Base-by-base conservation (phyloP, 345 rosid species). In the Dipteronia sinensis region DNA sequence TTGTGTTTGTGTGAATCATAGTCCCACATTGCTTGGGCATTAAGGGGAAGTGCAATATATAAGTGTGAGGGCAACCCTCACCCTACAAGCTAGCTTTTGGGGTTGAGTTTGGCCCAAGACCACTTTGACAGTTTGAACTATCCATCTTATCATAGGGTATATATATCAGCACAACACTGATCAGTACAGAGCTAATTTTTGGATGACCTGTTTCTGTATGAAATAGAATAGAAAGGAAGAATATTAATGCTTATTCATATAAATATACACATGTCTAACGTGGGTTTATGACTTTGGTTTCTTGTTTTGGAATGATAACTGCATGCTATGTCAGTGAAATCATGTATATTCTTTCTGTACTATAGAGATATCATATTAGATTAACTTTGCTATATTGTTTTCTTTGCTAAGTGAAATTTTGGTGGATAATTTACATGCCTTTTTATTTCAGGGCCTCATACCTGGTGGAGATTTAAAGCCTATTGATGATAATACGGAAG, bases 401-500 rank as follows among this genome's bases (percentile, higher is more conserved):
- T 15, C 62, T 69, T 27, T 78, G 56, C 29, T 55, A 51, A 40
- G 27, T 67, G 20, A 15, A 22, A 25, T 61, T 44, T 22, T 23
- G 53, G 67, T 76, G 49, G 78, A 76, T 82, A 72, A 77, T 58
- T 74, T 70, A 8, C 77, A 31, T 80, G 72, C 27, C 67, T 78
- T 22, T 65, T 51, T 67, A 81, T 83, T 74, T 77, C 58, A 94
- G 98, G 98, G 98, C 77, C 89, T 90, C 59, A 84, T 92, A 86
- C 97, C 97, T 67, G 98, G 97, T 61, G 94, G 98, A 64, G 93
- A 90, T 70, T 80, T 92, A 81, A 90, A 88, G 80, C 95, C 98
- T 16, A 85, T 90, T 29, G 87, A 90, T 80, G 61, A 67, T 72
- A 82, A 74, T 70, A 85, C 64, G 67, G 95, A 93, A 78, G 87